Evolutionary conservation across 148 eudicot species (phyloP).

Genomic region (Camellia lanceoleosa): DNA sequence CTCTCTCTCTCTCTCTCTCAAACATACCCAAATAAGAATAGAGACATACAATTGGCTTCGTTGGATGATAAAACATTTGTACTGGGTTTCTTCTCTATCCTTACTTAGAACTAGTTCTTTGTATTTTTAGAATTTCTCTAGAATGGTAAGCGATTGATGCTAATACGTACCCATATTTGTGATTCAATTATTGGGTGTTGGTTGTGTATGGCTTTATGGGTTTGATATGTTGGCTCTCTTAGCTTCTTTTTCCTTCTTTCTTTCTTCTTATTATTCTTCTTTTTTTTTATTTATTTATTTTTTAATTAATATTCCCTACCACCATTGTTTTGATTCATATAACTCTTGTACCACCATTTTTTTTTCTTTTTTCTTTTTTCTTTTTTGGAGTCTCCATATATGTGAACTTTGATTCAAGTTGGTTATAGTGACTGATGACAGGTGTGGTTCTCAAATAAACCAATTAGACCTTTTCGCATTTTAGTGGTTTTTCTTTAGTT

Average conservation of each 20-base stretch:
- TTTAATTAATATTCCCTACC: too few species aligned
- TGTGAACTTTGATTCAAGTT: neutral
- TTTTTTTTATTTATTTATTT: too few species aligned
- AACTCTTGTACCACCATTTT: neutral
- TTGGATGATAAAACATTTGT: too few species aligned
- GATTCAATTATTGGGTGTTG: neutral
- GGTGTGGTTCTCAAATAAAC: neutral
- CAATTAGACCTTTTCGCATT: neutral
- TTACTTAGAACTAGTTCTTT: neutral
- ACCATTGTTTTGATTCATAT: neutral
- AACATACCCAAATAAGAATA: too few species aligned
- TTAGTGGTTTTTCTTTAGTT: neutral
- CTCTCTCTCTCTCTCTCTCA: too few species aligned
- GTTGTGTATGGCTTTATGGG: neutral
- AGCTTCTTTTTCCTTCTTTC: neutral
- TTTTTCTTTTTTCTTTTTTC: too few species aligned
- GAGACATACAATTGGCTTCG: too few species aligned
- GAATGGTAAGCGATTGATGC: slow-evolving; percentile 9
- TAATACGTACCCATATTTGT: neutral
- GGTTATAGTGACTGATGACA: neutral
- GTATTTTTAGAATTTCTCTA: neutral
- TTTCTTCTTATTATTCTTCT: too few species aligned
- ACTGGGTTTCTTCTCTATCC: too few species aligned
- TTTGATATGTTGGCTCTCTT: slow-evolving; percentile 19
- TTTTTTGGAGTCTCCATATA: neutral